These are phyloP conservation scores for Mortierella sp. DNA, from an alignment of 371 early-diverging fungal genomes.

Conservation along the genomic window DNA sequence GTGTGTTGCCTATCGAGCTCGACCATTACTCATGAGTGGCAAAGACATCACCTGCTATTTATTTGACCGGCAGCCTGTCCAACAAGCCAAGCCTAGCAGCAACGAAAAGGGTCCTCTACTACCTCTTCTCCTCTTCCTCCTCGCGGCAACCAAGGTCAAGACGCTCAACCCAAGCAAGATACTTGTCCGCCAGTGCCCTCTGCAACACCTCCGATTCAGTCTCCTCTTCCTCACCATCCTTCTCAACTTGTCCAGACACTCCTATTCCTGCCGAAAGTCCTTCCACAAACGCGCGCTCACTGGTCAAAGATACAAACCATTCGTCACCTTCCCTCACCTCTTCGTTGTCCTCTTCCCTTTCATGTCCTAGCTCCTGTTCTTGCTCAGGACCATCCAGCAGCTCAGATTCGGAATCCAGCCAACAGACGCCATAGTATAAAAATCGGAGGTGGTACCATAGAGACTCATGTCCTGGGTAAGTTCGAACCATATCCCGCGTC, in stretches of 20 bases:
- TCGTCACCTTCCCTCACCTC: too few species aligned
- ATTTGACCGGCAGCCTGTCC: too few species aligned
- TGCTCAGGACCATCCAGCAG: neutral
- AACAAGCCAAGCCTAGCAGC: too few species aligned
- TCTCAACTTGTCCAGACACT: neutral
- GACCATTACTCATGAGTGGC: too few species aligned
- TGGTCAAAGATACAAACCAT: conserved; percentile 14
- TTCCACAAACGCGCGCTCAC: conserved; percentile 13
- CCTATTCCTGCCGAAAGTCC: neutral
- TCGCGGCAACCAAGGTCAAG: neutral
- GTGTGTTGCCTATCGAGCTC: too few species aligned
- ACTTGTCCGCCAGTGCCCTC: neutral
- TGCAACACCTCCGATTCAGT: neutral
- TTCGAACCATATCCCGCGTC: conserved; percentile 54
- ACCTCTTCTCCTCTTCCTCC: too few species aligned
- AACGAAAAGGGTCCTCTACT: too few species aligned
- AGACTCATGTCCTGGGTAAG: conserved; percentile 71
- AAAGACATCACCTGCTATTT: too few species aligned
- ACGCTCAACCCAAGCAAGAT: conserved; percentile 14
- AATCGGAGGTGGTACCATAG: conserved; percentile 73
- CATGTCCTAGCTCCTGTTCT: neutral
- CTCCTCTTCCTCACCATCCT: neutral
- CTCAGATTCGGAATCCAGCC: conserved; percentile 47
- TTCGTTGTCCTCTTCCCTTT: neutral
- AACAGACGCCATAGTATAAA: conserved; percentile 48